Conservation (phyloP, 2,329 filamentous ascomycete genomes). For the Hypoxylon sp. region DNA sequence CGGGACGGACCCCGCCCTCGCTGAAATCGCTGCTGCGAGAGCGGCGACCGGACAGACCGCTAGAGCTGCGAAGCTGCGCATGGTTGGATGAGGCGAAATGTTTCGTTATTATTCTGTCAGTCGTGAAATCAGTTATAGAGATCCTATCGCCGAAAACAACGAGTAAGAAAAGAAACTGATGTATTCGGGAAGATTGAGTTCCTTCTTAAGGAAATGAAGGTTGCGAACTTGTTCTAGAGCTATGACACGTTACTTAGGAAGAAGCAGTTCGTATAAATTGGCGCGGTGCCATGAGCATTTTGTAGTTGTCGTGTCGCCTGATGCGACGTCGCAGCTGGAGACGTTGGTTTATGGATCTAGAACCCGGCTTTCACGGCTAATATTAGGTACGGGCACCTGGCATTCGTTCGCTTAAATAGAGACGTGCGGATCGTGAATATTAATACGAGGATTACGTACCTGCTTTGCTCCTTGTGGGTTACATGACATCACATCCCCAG, state of each 20-base stretch:
- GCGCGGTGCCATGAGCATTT: neutral
- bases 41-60: conserved; percentile 12
- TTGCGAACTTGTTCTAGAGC: neutral
- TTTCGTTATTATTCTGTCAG: neutral
- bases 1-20: conserved; percentile 15
- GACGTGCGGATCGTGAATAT: conserved; percentile 9
- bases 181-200: neutral
- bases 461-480: neutral
- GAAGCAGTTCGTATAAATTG: neutral
- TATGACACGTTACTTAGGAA: conserved; percentile 33
- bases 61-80: conserved; percentile 17
- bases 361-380: conserved; percentile 29
- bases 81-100: neutral
- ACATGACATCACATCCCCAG: neutral
- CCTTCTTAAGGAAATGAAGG: neutral
- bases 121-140: no score
- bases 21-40: conserved; percentile 17
- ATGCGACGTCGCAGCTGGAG: conserved; percentile 25
- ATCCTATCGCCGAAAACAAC: no score
- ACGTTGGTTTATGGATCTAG: conserved; percentile 4
- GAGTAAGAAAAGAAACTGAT: neutral
- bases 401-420: conserved; percentile 3
- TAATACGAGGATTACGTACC: conserved; percentile 23
- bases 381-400: conserved; percentile 10
- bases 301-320: neutral